phyloP scores from a whole-genome alignment of 1,139 yeast genomes.

The Lipomyces yarrowii region DNA sequence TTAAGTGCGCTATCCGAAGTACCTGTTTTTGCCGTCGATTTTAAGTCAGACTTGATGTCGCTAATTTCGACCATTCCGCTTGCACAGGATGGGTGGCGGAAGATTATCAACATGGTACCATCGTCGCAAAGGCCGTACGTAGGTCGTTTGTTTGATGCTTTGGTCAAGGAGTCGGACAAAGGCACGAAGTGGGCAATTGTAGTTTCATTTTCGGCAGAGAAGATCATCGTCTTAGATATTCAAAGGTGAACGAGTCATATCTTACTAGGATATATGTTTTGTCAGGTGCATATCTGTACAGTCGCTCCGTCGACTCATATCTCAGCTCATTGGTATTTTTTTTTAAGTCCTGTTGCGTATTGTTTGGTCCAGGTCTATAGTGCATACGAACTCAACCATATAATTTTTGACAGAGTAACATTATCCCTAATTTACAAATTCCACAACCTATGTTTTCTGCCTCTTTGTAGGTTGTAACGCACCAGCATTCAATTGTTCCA shows the following conservation, averaged over 20 bases:
- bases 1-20: slow-evolving; percentile 12
- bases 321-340: slow-evolving; percentile 4
- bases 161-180: slow-evolving; percentile 29
- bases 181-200: slow-evolving; percentile 31
- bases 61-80: slow-evolving; percentile 22
- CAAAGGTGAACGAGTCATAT: slow-evolving; percentile 9
- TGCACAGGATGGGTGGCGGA: slow-evolving; percentile 25
- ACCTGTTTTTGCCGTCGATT: slow-evolving; percentile 29
- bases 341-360: background rate
- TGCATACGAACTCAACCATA: background rate
- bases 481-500: slow-evolving; percentile 26
- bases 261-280: background rate
- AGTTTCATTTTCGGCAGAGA: slow-evolving; percentile 30
- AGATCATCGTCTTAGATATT: slow-evolving; percentile 28
- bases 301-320: slow-evolving; percentile 2
- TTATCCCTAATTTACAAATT: background rate
- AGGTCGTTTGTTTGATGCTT: slow-evolving; percentile 28
- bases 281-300: background rate
- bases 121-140: slow-evolving; percentile 30
- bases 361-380: background rate
- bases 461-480: slow-evolving; percentile 22
- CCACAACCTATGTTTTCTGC: slow-evolving; percentile 6
- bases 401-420: background rate
- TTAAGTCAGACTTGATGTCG: slow-evolving; percentile 23
- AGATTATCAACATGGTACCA: slow-evolving; percentile 23